phyloP scores from a whole-genome alignment of 805 yeast species.

The Zygoascus flipseniorum region DNA sequence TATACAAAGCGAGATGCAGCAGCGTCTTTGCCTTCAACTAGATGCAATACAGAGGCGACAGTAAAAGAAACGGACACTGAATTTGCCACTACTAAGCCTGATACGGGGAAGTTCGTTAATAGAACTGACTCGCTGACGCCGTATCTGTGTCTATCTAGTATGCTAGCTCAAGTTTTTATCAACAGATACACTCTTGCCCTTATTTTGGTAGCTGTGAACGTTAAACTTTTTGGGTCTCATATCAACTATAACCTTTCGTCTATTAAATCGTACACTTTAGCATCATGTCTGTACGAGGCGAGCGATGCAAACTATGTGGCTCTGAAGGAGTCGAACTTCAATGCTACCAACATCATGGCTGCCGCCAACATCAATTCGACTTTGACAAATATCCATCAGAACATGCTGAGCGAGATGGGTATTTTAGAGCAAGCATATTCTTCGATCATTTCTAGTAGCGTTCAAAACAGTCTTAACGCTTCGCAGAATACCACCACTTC shows the following conservation, averaged over 20 bases:
- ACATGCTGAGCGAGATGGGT: slow-evolving; percentile 1
- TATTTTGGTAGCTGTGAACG: slow-evolving; percentile 8
- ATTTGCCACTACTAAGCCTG: neutral
- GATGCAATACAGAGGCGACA: neutral
- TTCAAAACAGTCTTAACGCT: neutral
- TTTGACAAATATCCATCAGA: slow-evolving; percentile 4
- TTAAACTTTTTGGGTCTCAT: slow-evolving; percentile 8
- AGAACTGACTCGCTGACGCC: slow-evolving; percentile 12
- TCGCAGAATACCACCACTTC: slow-evolving; percentile 5
- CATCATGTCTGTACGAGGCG: neutral
- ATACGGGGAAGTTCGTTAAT: slow-evolving; percentile 5
- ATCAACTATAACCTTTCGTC: neutral
- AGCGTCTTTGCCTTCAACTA: neutral
- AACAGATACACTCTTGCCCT: slow-evolving; percentile 15
- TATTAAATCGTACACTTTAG: neutral
- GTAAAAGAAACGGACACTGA: neutral
- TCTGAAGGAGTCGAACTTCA: neutral
- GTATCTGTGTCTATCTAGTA: slow-evolving; percentile 15
- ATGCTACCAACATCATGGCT: slow-evolving; percentile 4
- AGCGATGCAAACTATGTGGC: neutral
- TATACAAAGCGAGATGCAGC: neutral
- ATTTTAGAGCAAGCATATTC: slow-evolving; percentile 7
- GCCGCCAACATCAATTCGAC: slow-evolving; percentile 10
- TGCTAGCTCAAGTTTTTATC: slow-evolving; percentile 11
- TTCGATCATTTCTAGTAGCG: neutral